These are phyloP conservation scores for Mycena metata DNA, from an alignment of 768 basidiomycete species.

Conservation along the genomic window DNA sequence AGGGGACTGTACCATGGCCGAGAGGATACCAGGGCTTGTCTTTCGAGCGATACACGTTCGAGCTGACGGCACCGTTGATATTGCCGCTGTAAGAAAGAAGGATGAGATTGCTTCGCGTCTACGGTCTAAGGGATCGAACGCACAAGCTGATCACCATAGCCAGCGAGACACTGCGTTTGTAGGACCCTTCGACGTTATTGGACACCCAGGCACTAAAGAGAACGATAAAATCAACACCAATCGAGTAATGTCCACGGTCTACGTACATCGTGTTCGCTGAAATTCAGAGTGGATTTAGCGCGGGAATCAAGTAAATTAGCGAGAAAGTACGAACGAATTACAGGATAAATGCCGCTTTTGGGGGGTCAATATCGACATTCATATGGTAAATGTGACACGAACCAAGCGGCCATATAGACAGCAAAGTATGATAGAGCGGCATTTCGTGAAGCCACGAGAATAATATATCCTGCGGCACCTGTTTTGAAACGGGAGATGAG, in stretches of 20 bases:
- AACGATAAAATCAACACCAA: background rate
- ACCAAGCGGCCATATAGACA: constrained; percentile 79
- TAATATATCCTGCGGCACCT: constrained; percentile 78
- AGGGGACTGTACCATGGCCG: constrained; percentile 51
- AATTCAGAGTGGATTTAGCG: background rate
- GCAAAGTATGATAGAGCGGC: constrained; percentile 79
- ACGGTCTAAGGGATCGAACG: constrained; percentile 39
- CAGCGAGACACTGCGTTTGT: constrained; percentile 80
- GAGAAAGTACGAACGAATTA: constrained; percentile 61
- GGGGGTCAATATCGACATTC: constrained; percentile 1
- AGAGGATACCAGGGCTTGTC: constrained; percentile 80
- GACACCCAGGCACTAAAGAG: constrained; percentile 64
- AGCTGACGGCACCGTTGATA: constrained; percentile 82
- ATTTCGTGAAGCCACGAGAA: constrained; percentile 72
- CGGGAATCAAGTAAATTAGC: background rate
- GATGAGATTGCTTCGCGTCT: background rate
- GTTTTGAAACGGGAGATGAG: constrained; percentile 13
- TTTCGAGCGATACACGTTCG: constrained; percentile 79
- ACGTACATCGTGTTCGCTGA: constrained; percentile 73
- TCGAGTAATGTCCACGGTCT: background rate
- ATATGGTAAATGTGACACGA: constrained; percentile 39
- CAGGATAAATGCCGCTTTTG: constrained; percentile 78
- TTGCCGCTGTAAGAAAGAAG: constrained; percentile 63
- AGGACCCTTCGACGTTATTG: constrained; percentile 81
- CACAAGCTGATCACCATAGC: constrained; percentile 79